Percentiles rank a stretch among this genome's conserved stretches.
Evolutionary conservation across 345 rosid genomes (phyloP).

Genomic region (Angophora floribunda): DNA sequence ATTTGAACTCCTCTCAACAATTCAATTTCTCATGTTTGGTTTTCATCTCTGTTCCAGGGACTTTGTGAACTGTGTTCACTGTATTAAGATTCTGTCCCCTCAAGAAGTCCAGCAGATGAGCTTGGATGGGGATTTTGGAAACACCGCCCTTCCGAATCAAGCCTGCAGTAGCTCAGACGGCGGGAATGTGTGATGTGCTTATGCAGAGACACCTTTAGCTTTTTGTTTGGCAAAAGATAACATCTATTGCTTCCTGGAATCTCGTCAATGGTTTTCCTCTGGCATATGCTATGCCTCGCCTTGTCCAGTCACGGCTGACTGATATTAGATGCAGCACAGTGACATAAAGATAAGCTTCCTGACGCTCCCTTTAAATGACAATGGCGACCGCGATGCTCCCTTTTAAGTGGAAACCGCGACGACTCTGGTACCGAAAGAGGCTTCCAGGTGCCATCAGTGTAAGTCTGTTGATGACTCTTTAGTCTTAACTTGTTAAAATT

Average conservation of each 20-base stretch:
- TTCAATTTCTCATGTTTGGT: background rate
- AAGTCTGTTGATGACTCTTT: background rate
- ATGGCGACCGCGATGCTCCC: background rate
- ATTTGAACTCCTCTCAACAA: background rate
- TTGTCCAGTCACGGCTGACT: background rate
- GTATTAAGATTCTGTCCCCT: slow-evolving; percentile 63
- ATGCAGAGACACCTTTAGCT: slow-evolving; percentile 1
- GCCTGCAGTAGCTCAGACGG: slow-evolving; percentile 70
- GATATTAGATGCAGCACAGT: background rate
- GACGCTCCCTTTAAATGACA: background rate
- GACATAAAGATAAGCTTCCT: background rate
- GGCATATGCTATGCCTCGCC: background rate
- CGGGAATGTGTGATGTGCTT: slow-evolving; percentile 17
- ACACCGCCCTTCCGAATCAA: slow-evolving; percentile 37
- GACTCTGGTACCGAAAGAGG: background rate
- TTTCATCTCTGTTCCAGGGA: slow-evolving; percentile 25
- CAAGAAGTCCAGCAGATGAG: slow-evolving; percentile 85
- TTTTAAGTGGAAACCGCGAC: background rate
- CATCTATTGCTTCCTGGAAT: background rate
- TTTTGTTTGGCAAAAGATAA: background rate
- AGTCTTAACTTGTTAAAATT: background rate
- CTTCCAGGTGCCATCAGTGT: background rate
- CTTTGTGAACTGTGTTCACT: slow-evolving; percentile 59
- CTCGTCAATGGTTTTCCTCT: background rate
- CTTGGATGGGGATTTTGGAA: slow-evolving; percentile 57